Conservation (phyloP, 306 rosid genomes). For the Glycine soja region DNA sequence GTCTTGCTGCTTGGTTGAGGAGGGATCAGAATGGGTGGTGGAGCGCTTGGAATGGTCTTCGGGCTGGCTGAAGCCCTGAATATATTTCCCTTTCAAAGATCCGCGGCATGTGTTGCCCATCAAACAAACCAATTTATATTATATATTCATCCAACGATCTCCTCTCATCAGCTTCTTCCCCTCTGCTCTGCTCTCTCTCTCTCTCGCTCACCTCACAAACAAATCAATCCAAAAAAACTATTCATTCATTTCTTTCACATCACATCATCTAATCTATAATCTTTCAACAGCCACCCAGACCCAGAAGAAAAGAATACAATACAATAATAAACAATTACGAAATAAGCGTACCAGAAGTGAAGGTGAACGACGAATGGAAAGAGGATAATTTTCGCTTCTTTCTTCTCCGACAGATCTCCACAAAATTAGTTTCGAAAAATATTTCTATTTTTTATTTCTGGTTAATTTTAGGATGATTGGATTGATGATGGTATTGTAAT, state of each 20-base stretch:
- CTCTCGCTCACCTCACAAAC: not conserved
- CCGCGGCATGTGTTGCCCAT: slow-evolving; percentile 99
- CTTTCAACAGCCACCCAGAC: not conserved
- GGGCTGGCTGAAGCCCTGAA: slow-evolving; percentile 75
- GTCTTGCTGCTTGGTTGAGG: slow-evolving; percentile 55
- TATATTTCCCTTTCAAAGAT: slow-evolving; percentile 79
- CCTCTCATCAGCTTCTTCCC: slow-evolving; percentile 51
- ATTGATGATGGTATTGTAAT: slow-evolving; percentile 19
- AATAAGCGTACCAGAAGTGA: slow-evolving; percentile 41
- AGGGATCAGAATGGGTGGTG: slow-evolving; percentile 58
- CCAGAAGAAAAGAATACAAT: too few relatives aligned
- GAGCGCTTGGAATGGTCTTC: slow-evolving; percentile 63
- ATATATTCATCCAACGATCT: slow-evolving; percentile 55
- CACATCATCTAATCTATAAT: not conserved
- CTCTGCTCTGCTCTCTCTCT: not conserved
- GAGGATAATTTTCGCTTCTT: slow-evolving; percentile 28
- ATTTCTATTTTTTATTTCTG: not conserved
- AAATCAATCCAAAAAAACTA: not conserved
- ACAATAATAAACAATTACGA: not conserved
- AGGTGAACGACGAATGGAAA: slow-evolving; percentile 26
- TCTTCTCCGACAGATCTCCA: slow-evolving; percentile 51
- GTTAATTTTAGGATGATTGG: slow-evolving; percentile 57
- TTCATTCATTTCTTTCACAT: not conserved
- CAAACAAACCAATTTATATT: slow-evolving; percentile 58
- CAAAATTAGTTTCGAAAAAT: slow-evolving; percentile 42